Conservation (phyloP, 2,329 filamentous ascomycete species). For the Curvularia sp. region DNA sequence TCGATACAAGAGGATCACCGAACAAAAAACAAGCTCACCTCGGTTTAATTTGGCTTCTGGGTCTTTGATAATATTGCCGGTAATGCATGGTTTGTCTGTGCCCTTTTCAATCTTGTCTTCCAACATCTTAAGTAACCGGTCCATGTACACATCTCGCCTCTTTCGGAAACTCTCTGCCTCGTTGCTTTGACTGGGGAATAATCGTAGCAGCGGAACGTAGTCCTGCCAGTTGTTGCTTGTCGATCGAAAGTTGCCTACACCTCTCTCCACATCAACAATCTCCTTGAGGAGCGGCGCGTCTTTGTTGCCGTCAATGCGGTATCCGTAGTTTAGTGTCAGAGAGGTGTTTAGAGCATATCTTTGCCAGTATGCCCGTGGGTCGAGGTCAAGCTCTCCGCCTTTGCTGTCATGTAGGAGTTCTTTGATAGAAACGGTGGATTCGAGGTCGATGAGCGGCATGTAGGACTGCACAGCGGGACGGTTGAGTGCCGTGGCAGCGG, state of each 20-base stretch:
- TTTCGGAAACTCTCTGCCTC: slow-evolving; percentile 70
- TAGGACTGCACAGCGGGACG: slow-evolving; percentile 78
- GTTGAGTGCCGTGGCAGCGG: slow-evolving; percentile 79
- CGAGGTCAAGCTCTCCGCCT: slow-evolving; percentile 68
- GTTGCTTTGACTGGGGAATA: slow-evolving; percentile 68
- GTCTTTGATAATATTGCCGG: slow-evolving; percentile 73
- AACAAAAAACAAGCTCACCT: slow-evolving; percentile 51
- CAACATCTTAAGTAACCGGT: slow-evolving; percentile 64
- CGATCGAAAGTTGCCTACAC: slow-evolving; percentile 76
- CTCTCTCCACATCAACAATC: slow-evolving; percentile 77
- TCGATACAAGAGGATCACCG: background rate
- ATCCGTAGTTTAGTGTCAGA: slow-evolving; percentile 80
- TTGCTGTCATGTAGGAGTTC: slow-evolving; percentile 72
- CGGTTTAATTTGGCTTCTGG: slow-evolving; percentile 73
- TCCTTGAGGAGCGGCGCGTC: slow-evolving; percentile 73
- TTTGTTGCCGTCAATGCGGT: slow-evolving; percentile 74
- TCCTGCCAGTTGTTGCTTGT: slow-evolving; percentile 87
- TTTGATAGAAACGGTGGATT: slow-evolving; percentile 73
- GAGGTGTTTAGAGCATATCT: slow-evolving; percentile 79
- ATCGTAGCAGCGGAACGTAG: slow-evolving; percentile 76
- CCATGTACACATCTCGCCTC: slow-evolving; percentile 72
- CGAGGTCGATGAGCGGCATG: slow-evolving; percentile 82
- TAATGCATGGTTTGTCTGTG: slow-evolving; percentile 72
- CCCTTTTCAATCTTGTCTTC: slow-evolving; percentile 68
- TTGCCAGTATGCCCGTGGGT: slow-evolving; percentile 76